Percentiles rank a stretch among this genome's conserved stretches.
Evolutionary conservation across 208 protist genomes (phyloP).

Genomic region (Tetramitus jugosus): DNA sequence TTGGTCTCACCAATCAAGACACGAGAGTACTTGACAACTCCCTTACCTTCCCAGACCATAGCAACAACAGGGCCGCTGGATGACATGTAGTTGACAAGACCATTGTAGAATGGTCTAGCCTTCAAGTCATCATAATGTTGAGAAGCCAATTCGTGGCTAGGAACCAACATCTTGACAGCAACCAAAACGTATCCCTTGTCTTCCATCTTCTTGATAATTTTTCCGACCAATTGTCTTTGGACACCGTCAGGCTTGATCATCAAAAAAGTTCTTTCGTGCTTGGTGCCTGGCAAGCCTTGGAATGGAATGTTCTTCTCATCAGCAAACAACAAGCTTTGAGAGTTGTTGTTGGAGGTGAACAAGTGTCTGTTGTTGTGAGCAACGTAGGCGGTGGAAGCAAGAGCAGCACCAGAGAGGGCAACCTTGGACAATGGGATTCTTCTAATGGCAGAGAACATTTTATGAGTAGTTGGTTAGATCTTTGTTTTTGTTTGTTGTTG

Average conservation of each 20-base stretch:
- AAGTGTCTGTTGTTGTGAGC: no score
- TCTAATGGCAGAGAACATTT: no score
- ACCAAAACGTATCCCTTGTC: constrained; percentile 88
- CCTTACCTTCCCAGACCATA: constrained; percentile 94
- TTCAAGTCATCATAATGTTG: constrained; percentile 65
- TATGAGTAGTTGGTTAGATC: no score
- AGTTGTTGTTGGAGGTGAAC: no score
- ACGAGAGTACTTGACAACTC: constrained; percentile 79
- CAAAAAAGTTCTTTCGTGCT: constrained; percentile 82
- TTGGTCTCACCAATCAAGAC: constrained; percentile 89
- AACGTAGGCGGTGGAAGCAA: no score
- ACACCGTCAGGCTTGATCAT: constrained; percentile 88
- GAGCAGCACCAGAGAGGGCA: no score
- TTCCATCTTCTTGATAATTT: constrained; percentile 90
- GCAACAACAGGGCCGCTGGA: constrained; percentile 88
- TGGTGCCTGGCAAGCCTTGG: background rate
- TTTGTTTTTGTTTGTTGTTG: no score
- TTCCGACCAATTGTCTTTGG: constrained; percentile 72
- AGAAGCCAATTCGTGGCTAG: constrained; percentile 64
- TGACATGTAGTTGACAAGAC: constrained; percentile 87
- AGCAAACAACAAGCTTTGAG: background rate
- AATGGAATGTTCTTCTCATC: background rate
- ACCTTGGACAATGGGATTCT: no score
- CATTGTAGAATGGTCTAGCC: constrained; percentile 82
- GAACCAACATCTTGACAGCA: constrained; percentile 77